Base-by-base conservation (phyloP, 345 rosid genomes). In the Tarenaya hassleriana region DNA sequence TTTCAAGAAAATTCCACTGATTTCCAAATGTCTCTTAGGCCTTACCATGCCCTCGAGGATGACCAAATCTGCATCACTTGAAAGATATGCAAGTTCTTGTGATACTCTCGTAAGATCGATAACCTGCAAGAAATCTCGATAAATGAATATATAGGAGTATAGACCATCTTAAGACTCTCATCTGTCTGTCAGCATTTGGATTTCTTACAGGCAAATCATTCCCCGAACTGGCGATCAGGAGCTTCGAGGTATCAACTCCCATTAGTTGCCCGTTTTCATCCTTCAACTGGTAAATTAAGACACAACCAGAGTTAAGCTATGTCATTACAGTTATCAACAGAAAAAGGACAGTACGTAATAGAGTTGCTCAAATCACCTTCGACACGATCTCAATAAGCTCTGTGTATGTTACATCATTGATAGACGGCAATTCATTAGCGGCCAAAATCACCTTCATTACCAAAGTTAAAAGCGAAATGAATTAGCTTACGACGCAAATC, bases 31-130 rank as follows among this genome's bases (percentile, higher is more conserved):
- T 27, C 4, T 34, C 9, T 10, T 7, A 10, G 34, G 41, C 40
- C 97, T 75, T 66, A 94, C 99, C 97, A 88, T 94, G 68, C 99
- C 99, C 76, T 94, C 99, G 75, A 88, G 70, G 66, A 94, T 63
- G 61, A 94, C 95, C 24, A 94, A 75, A 73, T 83, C 99, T 27
- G 89, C 95, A 64, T 88, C 99, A 41, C 75, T 75, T 5, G 87
- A 75, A 44, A 88, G 75, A 75, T 78, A 88, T 10, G 95, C 94
- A 43, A 88, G 77, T 76, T 83, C 94, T 67, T 83, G 97, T 18
- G 95, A 78, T 62, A 94, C 83, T 58, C 83, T 77, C 17, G 94
- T 51, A 34, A 94, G 94, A 83, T 94, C 99, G 75, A 94, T 88
- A 66, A 88, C 99, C 99, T 92, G 65, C 56, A 67, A 67, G 8